These are phyloP conservation scores for Platanthera guangdongensis DNA, from an alignment of 106 monocot genomes.

Conservation along the genomic window DNA sequence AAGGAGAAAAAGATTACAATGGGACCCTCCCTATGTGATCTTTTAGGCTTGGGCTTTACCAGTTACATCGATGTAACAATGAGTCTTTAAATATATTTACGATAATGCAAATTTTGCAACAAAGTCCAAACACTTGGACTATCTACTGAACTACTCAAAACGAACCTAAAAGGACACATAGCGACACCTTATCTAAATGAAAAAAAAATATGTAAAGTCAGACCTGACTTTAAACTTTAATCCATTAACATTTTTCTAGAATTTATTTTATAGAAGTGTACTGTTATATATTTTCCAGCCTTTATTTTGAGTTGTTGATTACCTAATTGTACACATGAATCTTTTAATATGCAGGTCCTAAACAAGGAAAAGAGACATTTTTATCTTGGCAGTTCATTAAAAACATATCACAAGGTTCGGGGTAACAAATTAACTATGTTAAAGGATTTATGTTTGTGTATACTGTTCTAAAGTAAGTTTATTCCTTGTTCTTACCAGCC, in stretches of 20 bases:
- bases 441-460: background rate
- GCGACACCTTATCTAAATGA: too few species aligned
- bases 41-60: too few species aligned
- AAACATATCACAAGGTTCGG: slow-evolving; percentile 55
- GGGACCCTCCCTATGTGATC: too few species aligned
- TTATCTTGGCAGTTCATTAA: slow-evolving; percentile 77
- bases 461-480: background rate
- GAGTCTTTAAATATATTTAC: too few species aligned
- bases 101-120: too few species aligned
- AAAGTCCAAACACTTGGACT: too few species aligned
- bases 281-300: background rate
- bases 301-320: slow-evolving; percentile 8
- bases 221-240: too few species aligned
- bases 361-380: slow-evolving; percentile 40
- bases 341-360: slow-evolving; percentile 47
- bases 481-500: slow-evolving; percentile 18
- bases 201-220: too few species aligned
- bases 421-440: background rate
- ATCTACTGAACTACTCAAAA: too few species aligned
- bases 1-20: too few species aligned
- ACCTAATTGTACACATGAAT: background rate
- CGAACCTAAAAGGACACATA: too few species aligned
- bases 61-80: too few species aligned
- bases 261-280: background rate
- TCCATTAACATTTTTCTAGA: background rate